Percentiles rank a stretch among this genome's conserved stretches.
phyloP scores from a whole-genome alignment of 2,329 filamentous ascomycete species.

The Penicillium italicum region DNA sequence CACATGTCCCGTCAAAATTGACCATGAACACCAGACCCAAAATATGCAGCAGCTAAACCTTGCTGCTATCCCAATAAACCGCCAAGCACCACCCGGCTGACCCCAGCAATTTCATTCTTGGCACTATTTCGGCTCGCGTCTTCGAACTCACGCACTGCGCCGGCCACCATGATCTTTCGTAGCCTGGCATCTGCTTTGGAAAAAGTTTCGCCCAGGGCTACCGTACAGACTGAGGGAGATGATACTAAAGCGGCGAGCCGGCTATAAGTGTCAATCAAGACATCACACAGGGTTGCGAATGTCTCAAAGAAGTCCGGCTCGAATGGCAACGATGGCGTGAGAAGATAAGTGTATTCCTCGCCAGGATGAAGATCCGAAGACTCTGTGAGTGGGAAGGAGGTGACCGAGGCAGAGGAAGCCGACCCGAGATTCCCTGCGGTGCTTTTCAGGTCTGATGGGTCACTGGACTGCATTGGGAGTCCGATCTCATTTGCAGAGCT shows the following conservation, averaged over 20 bases:
- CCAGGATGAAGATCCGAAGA: slow-evolving; percentile 66
- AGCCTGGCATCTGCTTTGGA: slow-evolving; percentile 82
- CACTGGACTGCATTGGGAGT: slow-evolving; percentile 49
- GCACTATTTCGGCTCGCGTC: slow-evolving; percentile 73
- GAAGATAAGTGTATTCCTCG: slow-evolving; percentile 81
- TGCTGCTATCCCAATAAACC: slow-evolving; percentile 63
- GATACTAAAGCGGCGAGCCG: slow-evolving; percentile 71
- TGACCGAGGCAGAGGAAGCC: slow-evolving; percentile 37
- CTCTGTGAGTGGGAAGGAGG: slow-evolving; percentile 47
- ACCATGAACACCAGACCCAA: background rate
- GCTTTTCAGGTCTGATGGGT: slow-evolving; percentile 48
- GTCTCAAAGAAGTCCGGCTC: slow-evolving; percentile 97
- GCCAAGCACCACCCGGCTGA: slow-evolving; percentile 84
- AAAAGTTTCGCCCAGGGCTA: slow-evolving; percentile 75
- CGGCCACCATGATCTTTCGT: slow-evolving; percentile 82
- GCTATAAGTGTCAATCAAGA: slow-evolving; percentile 87
- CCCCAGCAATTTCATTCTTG: slow-evolving; percentile 75
- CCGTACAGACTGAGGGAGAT: slow-evolving; percentile 68
- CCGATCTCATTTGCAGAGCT: slow-evolving; percentile 61
- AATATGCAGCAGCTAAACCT: background rate
- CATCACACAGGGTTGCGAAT: slow-evolving; percentile 91
- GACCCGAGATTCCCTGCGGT: slow-evolving; percentile 41
- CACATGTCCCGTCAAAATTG: background rate
- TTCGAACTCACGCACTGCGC: slow-evolving; percentile 88
- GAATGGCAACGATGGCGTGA: slow-evolving; percentile 91